phyloP scores from a whole-genome alignment of 768 basidiomycete species.

The Podaxis sp. region DNA sequence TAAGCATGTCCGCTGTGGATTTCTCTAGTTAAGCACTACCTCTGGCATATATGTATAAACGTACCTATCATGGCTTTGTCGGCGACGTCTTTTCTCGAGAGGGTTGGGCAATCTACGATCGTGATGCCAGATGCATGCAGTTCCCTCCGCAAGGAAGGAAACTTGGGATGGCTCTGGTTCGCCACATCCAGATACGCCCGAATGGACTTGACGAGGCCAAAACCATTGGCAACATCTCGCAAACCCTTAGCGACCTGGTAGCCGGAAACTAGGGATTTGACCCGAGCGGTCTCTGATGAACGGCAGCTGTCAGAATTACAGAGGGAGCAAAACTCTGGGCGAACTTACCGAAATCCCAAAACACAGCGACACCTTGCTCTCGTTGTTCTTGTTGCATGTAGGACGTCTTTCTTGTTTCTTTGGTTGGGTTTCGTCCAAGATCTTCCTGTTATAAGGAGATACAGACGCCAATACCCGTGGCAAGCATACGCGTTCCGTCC shows the following conservation, averaged over 20 bases:
- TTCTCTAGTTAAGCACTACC: constrained; percentile 2
- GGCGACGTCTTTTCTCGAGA: constrained; percentile 37
- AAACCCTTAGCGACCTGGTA: constrained; percentile 43
- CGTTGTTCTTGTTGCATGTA: neutral
- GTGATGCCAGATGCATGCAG: constrained; percentile 48
- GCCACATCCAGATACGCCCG: constrained; percentile 53
- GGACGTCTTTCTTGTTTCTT: neutral
- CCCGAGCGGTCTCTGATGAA: constrained; percentile 35
- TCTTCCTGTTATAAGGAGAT: neutral
- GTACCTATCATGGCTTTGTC: constrained; percentile 51
- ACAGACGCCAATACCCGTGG: constrained; percentile 2
- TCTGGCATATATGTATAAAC: neutral
- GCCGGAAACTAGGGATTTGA: constrained; percentile 34
- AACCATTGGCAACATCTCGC: constrained; percentile 40
- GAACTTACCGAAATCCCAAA: constrained; percentile 43
- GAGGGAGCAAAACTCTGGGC: neutral
- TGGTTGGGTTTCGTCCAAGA: neutral
- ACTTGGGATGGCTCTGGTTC: constrained; percentile 16
- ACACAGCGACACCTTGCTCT: constrained; percentile 30
- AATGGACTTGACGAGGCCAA: constrained; percentile 47
- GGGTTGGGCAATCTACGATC: constrained; percentile 36
- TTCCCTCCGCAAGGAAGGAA: constrained; percentile 33
- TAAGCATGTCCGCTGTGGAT: constrained; percentile 25
- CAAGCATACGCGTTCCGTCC: neutral
- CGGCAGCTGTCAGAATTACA: neutral